Conservation (phyloP, 169 alveolate species). For the Neospora caninum region DNA sequence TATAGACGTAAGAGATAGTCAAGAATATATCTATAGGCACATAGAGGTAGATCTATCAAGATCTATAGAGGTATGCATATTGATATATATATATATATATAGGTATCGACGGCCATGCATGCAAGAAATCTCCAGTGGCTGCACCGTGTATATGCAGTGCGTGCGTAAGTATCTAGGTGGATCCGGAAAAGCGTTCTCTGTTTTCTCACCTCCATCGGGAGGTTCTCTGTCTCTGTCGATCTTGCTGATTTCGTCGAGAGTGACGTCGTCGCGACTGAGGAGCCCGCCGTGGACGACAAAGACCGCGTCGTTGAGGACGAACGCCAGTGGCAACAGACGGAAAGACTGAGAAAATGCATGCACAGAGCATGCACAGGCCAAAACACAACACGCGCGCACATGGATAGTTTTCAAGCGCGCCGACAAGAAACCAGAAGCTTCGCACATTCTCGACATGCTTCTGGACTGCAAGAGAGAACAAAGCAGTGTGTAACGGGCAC, state of each 20-base stretch:
- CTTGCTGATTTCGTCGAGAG: constrained; percentile 91
- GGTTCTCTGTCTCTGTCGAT: constrained; percentile 95
- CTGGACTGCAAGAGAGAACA: too few species aligned
- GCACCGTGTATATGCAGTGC: background rate
- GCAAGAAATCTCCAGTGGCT: too few species aligned
- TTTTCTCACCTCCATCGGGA: constrained; percentile 89
- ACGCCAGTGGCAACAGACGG: constrained; percentile 97
- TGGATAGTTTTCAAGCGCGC: background rate
- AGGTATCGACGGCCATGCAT: too few species aligned
- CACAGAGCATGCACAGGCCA: background rate
- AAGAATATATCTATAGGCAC: too few species aligned
- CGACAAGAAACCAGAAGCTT: too few species aligned
- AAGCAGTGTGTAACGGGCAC: too few species aligned
- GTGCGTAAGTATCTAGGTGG: background rate
- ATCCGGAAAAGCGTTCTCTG: background rate
- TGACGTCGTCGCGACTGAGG: constrained; percentile 94
- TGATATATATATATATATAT: too few species aligned
- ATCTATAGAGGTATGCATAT: too few species aligned
- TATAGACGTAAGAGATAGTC: too few species aligned
- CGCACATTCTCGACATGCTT: too few species aligned
- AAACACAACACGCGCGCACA: background rate
- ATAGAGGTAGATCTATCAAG: too few species aligned
- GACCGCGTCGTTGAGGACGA: constrained; percentile 93
- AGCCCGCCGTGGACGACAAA: constrained; percentile 99
- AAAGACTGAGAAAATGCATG: constrained; percentile 78